Evolutionary conservation across 1,284 basidiomycete genomes (phyloP), one percentile per base, ranked within the genome.

Genomic region (Sphagnurus paluster): DNA sequence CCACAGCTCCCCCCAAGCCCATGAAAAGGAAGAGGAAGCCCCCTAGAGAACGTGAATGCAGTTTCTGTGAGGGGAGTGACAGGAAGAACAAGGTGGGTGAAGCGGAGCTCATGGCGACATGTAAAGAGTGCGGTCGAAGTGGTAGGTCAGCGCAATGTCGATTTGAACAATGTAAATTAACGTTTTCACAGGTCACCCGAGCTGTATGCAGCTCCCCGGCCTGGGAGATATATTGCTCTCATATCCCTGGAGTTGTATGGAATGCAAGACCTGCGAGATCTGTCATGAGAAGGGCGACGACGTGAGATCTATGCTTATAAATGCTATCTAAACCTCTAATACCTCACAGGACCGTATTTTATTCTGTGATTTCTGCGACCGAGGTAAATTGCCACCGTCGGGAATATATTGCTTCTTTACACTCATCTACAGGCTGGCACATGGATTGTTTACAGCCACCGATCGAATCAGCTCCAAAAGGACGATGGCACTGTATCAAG

Each of bases 281-380:
- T 99, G 96, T 64, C 66, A 77, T 37, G 72, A 84, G 61, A 93
- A 94, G 63, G 92, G 88, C 25, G 87, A 93, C 63, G 94, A 96
- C 66, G 94, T 95, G 71, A 75, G 90, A 76, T 47, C 49, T 50
- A 32, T 36, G 30, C 14, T 16, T 16, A 37, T 35, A 36, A 41
- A 25, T 46, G 24, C 44, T 21, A 9, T 37, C 20, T 48, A 20
- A 42, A 48, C 41, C 42, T 55, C 57, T 28, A 52, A 58, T 20
- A 49, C 39, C 47, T 43, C 42, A 33, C 64, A 96, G 92, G 83
- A 77, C 46, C 77, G 82, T 47, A 85, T 98, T 58, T 69, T 98
- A 53, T 90, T 98, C 58, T 99, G 96, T 66, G 96, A 98, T 71
- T 80, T 76, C 41, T 99, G 96, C 65, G 96, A 99, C 72, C 77